Conservation (phyloP, 768 basidiomycete genomes). For the Pleurotus tuoliensis region DNA sequence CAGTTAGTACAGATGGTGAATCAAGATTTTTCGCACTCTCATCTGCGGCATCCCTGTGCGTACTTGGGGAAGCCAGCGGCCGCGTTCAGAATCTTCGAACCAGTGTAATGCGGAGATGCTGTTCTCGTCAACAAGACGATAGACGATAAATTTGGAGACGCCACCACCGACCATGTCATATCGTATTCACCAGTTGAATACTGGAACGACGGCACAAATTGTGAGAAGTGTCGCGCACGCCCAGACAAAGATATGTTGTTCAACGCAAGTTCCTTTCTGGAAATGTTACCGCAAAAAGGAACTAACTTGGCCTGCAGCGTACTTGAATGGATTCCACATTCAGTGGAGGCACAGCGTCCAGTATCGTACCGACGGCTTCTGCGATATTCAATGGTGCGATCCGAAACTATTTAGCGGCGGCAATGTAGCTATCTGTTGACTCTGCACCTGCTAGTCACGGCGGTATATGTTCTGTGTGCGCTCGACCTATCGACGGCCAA, state of each 20-base stretch:
- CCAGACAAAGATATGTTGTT: slow-evolving; percentile 16
- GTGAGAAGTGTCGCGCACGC: slow-evolving; percentile 18
- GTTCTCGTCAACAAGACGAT: slow-evolving; percentile 30
- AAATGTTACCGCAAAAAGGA: too few relatives aligned
- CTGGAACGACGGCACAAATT: slow-evolving; percentile 27
- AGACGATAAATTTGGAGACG: slow-evolving; percentile 35
- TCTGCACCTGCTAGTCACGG: slow-evolving; percentile 27
- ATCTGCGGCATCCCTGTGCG: too few relatives aligned
- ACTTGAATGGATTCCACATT: slow-evolving; percentile 10
- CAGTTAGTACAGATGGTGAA: too few relatives aligned
- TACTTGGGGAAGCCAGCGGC: too few relatives aligned
- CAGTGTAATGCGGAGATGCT: too few relatives aligned
- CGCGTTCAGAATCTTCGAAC: too few relatives aligned
- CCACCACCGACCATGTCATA: slow-evolving; percentile 25
- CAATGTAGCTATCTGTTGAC: background rate
- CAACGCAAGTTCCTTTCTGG: slow-evolving; percentile 3
- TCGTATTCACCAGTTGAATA: slow-evolving; percentile 26
- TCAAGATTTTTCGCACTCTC: too few relatives aligned
- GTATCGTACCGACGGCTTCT: slow-evolving; percentile 17
- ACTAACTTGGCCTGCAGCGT: background rate
- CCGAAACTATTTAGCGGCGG: background rate
- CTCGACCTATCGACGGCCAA: slow-evolving; percentile 23
- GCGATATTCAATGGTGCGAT: slow-evolving; percentile 31
- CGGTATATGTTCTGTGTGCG: slow-evolving; percentile 39
- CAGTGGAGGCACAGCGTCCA: background rate